A percentile compares a stretch with the other conserved stretches of the same genome.
These are phyloP conservation scores for Pistacia atlantica DNA, from an alignment of 345 rosid genomes.

Conservation along the genomic window DNA sequence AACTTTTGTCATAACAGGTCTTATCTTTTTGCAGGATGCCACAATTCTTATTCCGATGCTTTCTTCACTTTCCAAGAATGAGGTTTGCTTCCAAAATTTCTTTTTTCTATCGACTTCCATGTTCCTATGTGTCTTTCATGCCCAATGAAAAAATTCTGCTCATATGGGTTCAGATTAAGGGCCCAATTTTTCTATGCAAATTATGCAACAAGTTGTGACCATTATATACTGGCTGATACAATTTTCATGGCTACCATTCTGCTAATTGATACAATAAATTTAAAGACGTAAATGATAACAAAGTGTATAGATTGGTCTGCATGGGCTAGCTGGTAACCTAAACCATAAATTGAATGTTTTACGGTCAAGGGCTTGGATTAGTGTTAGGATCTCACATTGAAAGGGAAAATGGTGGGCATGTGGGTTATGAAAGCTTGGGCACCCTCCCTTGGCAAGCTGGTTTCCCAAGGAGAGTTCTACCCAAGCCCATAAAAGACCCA, in stretches of 20 bases:
- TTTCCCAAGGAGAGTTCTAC: no score
- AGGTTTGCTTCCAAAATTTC: constrained; percentile 51
- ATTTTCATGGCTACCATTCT: no score
- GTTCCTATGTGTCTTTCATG: neutral
- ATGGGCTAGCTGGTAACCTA: neutral
- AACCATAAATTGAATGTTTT: neutral
- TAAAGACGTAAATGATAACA: neutral
- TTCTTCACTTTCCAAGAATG: constrained; percentile 86
- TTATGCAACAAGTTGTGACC: no score
- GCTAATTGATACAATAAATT: neutral
- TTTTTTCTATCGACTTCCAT: neutral
- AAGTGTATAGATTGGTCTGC: neutral
- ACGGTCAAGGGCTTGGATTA: neutral
- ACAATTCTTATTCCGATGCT: constrained; percentile 91
- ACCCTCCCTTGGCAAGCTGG: no score
- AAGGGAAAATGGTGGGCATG: no score
- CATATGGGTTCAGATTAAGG: no score
- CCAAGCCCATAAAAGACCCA: no score
- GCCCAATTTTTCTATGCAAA: no score
- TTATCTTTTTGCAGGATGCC: constrained; percentile 74
- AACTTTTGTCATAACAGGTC: constrained; percentile 16
- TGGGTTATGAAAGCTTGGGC: no score
- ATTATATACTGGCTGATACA: neutral
- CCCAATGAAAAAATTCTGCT: no score
- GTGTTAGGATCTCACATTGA: no score